These are phyloP conservation scores for Euclidium syriacum DNA, from an alignment of 345 rosid genomes.

Conservation along the genomic window DNA sequence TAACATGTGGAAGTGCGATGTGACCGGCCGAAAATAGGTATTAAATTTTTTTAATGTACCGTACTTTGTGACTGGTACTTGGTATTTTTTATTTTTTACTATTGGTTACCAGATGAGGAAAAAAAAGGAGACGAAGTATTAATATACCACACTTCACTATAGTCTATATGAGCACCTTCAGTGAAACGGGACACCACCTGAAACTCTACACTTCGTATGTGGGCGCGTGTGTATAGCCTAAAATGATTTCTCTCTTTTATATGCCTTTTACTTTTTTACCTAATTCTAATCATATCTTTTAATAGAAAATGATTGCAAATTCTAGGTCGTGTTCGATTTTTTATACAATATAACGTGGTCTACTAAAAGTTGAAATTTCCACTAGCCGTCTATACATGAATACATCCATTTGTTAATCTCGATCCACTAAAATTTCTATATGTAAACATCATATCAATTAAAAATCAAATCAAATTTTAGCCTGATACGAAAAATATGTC, in stretches of 20 bases:
- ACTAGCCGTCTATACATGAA: neutral
- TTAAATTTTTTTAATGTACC: no score
- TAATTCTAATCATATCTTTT: slow-evolving; percentile 1
- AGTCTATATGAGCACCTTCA: no score
- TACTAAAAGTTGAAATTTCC: slow-evolving; percentile 9
- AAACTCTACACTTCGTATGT: no score
- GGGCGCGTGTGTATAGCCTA: neutral
- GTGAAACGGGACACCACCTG: no score
- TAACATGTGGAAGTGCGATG: no score
- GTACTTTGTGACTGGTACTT: no score
- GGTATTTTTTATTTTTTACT: no score
- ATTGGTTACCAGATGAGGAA: no score
- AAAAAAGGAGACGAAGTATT: no score
- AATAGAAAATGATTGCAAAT: slow-evolving; percentile 1
- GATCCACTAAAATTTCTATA: neutral
- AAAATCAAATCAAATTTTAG: neutral
- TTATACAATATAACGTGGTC: neutral
- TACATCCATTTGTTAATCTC: neutral
- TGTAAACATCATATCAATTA: neutral
- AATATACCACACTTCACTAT: no score
- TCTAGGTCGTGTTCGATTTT: neutral
- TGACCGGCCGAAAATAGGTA: no score
- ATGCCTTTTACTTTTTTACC: neutral
- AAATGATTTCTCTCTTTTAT: neutral
- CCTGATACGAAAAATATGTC: neutral